Percentiles rank a stretch among this genome's conserved stretches.
These are phyloP conservation scores for Penicillium sp. DNA, from an alignment of 2,329 filamentous ascomycete species.

Conservation along the genomic window DNA sequence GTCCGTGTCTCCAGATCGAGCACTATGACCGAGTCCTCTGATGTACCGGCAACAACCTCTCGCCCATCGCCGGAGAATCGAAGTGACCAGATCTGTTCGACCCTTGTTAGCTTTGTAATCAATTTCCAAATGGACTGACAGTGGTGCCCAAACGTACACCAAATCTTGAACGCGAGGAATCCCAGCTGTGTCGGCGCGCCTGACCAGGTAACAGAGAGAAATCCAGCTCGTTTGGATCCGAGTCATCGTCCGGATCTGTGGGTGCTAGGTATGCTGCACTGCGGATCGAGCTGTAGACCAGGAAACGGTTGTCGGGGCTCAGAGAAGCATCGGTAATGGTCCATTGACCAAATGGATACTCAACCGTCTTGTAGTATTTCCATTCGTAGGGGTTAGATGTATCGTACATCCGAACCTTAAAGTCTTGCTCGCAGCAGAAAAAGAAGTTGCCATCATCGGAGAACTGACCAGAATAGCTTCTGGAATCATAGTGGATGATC, in stretches of 20 bases:
- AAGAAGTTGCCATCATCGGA: constrained; percentile 98
- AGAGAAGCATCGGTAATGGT: constrained; percentile 92
- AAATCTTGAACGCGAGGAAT: constrained; percentile 45
- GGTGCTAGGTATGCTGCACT: constrained; percentile 81
- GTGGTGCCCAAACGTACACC: constrained; percentile 39
- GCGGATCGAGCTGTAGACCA: constrained; percentile 89
- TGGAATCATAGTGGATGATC: constrained; percentile 81
- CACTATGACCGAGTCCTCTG: constrained; percentile 75
- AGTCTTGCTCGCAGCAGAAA: constrained; percentile 88
- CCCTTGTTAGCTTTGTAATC: constrained; percentile 19
- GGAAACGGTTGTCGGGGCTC: constrained; percentile 85
- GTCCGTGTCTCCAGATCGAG: constrained; percentile 86
- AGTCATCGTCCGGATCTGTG: constrained; percentile 79
- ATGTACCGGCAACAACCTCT: constrained; percentile 88
- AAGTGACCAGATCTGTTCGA: constrained; percentile 74
- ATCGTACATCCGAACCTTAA: constrained; percentile 95
- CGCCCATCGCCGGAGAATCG: constrained; percentile 90
- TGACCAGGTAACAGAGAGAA: constrained; percentile 58
- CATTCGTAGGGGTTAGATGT: constrained; percentile 94
- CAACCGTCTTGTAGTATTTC: constrained; percentile 91
- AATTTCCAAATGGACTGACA: not conserved
- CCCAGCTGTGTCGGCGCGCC: constrained; percentile 36
- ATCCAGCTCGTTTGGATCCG: constrained; percentile 78
- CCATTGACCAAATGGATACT: constrained; percentile 87
- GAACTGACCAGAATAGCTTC: constrained; percentile 94